Percentiles rank a stretch among this genome's conserved stretches.
Conservation (phyloP, 208 protist genomes). For the Strigomonas oncopelti region DNA sequence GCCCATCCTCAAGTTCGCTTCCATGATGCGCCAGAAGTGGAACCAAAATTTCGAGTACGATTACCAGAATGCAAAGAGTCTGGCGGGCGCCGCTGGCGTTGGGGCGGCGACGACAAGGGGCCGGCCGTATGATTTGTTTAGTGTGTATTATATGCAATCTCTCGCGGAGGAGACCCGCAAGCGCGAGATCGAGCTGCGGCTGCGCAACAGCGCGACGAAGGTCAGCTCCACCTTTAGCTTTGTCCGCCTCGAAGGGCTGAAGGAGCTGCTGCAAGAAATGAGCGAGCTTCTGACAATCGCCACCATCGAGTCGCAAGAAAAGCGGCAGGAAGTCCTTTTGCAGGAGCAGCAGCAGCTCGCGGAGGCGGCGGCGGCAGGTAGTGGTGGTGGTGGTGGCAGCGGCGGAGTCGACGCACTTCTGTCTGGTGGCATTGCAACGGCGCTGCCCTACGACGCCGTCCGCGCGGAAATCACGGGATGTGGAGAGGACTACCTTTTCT, state of each 20-base stretch:
- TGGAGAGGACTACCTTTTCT: not conserved
- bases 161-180: constrained; percentile 45
- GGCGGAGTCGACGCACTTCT: not conserved
- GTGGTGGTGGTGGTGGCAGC: not conserved
- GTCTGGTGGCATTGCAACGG: not conserved
- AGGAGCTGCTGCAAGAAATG: constrained; percentile 47
- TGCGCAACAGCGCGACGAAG: constrained; percentile 51
- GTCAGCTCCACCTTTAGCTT: constrained; percentile 54
- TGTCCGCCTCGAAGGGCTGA: constrained; percentile 57
- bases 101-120: not conserved
- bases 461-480: constrained; percentile 33
- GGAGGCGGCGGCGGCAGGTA: not conserved
- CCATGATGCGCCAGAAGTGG: not conserved
- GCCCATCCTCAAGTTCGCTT: not conserved
- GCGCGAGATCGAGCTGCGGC: constrained; percentile 42
- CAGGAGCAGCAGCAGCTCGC: not conserved
- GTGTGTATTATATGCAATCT: constrained; percentile 50
- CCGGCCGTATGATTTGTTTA: constrained; percentile 25
- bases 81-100: not conserved
- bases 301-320: constrained; percentile 44
- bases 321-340: constrained; percentile 8
- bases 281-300: constrained; percentile 45
- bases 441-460: constrained; percentile 57
- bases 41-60: no score
- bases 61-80: not conserved